Evolutionary conservation across 2,329 filamentous ascomycete genomes (phyloP).

Genomic region (Epichloe baconii): DNA sequence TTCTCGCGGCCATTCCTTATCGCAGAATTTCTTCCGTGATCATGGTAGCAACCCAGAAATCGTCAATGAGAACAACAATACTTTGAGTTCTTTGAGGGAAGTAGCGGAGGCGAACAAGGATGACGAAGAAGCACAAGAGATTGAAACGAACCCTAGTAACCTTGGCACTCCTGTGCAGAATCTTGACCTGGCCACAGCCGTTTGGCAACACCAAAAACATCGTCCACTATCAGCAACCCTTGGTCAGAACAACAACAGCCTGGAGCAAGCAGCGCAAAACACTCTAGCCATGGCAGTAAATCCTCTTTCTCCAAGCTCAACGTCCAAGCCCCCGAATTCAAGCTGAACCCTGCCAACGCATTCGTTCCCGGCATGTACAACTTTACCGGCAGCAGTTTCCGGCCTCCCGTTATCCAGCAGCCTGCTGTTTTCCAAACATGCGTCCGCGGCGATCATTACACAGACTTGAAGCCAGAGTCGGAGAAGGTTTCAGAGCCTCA

Average conservation of each 20-base stretch:
- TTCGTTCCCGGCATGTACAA: conserved; percentile 38
- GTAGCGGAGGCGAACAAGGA: conserved; percentile 27
- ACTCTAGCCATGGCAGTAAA: conserved; percentile 49
- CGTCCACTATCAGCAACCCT: conserved; percentile 48
- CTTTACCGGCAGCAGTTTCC: conserved; percentile 33
- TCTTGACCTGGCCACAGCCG: conserved; percentile 31
- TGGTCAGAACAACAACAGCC: conserved; percentile 44
- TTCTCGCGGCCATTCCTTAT: conserved; percentile 57
- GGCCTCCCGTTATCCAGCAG: conserved; percentile 33
- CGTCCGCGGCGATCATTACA: conserved; percentile 2
- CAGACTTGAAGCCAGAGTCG: not conserved
- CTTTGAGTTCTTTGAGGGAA: conserved; percentile 27
- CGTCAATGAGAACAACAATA: conserved; percentile 25
- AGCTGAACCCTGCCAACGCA: conserved; percentile 47
- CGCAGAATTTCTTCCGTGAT: conserved; percentile 51
- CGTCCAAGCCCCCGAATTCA: conserved; percentile 80
- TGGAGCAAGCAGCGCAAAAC: conserved; percentile 22
- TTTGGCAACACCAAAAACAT: conserved; percentile 39
- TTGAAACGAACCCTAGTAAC: conserved; percentile 63
- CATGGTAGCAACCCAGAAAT: conserved; percentile 32
- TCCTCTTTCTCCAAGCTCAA: conserved; percentile 70
- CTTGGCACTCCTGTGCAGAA: conserved; percentile 48
- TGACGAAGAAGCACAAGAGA: conserved; percentile 44
- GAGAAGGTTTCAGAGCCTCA: conserved; percentile 3
- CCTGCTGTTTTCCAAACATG: conserved; percentile 28